Base-by-base conservation (phyloP, 768 basidiomycete species). In the Rhodotorula diobovata region DNA sequence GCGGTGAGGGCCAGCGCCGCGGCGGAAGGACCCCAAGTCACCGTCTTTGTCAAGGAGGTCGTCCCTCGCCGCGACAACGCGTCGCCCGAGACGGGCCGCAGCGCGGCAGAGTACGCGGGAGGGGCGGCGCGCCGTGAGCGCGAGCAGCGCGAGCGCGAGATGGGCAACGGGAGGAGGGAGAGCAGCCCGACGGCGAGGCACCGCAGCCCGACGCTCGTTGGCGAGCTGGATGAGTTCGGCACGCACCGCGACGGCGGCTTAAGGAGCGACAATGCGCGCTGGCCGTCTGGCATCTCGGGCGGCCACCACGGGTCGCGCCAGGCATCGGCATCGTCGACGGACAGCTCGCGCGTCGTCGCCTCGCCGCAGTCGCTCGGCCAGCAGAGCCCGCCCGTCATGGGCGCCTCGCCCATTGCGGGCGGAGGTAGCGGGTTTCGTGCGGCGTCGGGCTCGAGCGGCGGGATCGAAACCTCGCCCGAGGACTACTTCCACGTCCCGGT, bases 41-140 rank as follows among this genome's bases (percentile, higher is more conserved):
- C 84, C 77, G 91, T 91, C 25, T 85, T 86, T 32, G 86, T 95
- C 77, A 93, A 93, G 80, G 88, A 96, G 71, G 84, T 93, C 67
- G 87, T 93, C 15, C 37, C 87, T 87, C 53, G 86, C 87, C 77
- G 79, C 74, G 23, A 67, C 75, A 25, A 11, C n/a, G n/a, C 14
- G 14, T 53, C 51, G 51, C 51, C 51, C 87, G 77, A 81, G 84
- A 69, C 84, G 86, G 64, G 50, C 43, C n/a, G 56, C 53, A 66
- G 56, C 58, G 37, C 30, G 18, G 54, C 54, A 4, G 54, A 55
- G 34, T 55, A 55, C 21, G 58, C 58, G 14, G 41, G 58, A n/a
- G 43, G 34, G 18, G 41, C 21, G 14, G 62, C 35, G 20, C 5
- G n/a, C 39, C 21, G 20, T 3, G 12, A 37, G 56, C 55, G 45